These are phyloP conservation scores for Oehlia diaphana DNA, from an alignment of 192 early-diverging fungal species.

Conservation along the genomic window DNA sequence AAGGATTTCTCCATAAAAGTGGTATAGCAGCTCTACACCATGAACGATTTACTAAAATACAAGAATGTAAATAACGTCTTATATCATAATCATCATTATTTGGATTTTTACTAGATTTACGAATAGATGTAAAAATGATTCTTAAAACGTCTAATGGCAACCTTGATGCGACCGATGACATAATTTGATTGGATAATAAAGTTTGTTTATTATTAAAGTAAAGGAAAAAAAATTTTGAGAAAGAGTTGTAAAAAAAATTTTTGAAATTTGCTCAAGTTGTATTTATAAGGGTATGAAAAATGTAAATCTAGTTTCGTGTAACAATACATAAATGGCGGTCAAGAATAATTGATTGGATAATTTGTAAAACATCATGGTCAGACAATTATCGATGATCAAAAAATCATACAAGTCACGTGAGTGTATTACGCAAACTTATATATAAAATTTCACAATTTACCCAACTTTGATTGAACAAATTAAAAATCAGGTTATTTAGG, in stretches of 20 bases:
- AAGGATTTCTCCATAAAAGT: constrained; percentile 14
- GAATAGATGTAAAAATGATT: constrained; percentile 9
- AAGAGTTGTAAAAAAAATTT: neutral
- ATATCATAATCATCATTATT: constrained; percentile 6
- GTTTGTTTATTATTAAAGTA: neutral
- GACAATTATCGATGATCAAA: neutral
- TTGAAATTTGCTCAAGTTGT: neutral
- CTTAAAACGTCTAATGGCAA: constrained; percentile 6
- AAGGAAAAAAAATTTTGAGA: neutral
- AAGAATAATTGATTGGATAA: neutral
- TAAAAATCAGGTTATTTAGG: neutral
- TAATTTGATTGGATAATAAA: neutral
- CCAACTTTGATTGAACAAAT: neutral
- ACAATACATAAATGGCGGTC: neutral
- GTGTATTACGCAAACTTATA: neutral
- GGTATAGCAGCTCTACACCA: constrained; percentile 22
- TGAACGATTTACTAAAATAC: constrained; percentile 7
- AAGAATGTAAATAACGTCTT: constrained; percentile 6
- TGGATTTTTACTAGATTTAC: constrained; percentile 1
- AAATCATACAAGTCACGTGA: neutral
- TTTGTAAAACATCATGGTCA: neutral
- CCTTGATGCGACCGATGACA: neutral
- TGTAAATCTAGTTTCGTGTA: neutral
- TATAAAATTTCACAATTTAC: neutral
- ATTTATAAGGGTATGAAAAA: neutral